Base-by-base conservation (phyloP, 2,329 filamentous ascomycete genomes). In the Dactylellina haptotyla region DNA sequence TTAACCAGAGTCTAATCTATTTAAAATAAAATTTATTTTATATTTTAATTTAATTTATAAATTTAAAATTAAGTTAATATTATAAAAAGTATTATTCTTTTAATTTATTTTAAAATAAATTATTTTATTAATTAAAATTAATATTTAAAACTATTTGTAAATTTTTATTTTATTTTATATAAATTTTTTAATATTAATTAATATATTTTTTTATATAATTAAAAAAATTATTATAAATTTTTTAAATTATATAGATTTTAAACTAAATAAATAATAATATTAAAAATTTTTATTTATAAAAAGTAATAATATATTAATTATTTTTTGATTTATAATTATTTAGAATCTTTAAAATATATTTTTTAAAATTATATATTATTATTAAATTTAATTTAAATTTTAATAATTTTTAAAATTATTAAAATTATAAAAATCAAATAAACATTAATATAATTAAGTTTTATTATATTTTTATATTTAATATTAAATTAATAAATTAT, bases 261-360 rank as follows among this genome's bases (percentile, higher is more conserved):
- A 34, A 43, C 32, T 58, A 71, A 75, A 73, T 75, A 63, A 50
- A 69, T 34, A 76, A 77, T 71, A 76, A 69, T 48, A 48, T 32
- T 56, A 57, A 63, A 48, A 50, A n/a, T n/a, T n/a, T n/a, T n/a
- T n/a, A n/a, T n/a, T n/a, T n/a, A n/a, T n/a, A n/a, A n/a, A n/a
- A n/a, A n/a, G n/a, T n/a, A n/a, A n/a, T n/a, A n/a, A n/a, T n/a
- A n/a, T n/a, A n/a, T n/a, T n/a, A n/a, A n/a, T n/a, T n/a, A n/a
- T n/a, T n/a, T n/a, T n/a, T n/a, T n/a, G n/a, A n/a, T n/a, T n/a
- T n/a, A n/a, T n/a, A n/a, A n/a, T n/a, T n/a, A n/a, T n/a, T n/a
- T n/a, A n/a, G n/a, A n/a, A n/a, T n/a, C n/a, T n/a, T n/a, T n/a
- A n/a, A n/a, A n/a, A n/a, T n/a, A n/a, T n/a, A n/a, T n/a, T n/a